Conservation (phyloP, 2,329 filamentous ascomycete species). For the Rhynchosporium secalis region DNA sequence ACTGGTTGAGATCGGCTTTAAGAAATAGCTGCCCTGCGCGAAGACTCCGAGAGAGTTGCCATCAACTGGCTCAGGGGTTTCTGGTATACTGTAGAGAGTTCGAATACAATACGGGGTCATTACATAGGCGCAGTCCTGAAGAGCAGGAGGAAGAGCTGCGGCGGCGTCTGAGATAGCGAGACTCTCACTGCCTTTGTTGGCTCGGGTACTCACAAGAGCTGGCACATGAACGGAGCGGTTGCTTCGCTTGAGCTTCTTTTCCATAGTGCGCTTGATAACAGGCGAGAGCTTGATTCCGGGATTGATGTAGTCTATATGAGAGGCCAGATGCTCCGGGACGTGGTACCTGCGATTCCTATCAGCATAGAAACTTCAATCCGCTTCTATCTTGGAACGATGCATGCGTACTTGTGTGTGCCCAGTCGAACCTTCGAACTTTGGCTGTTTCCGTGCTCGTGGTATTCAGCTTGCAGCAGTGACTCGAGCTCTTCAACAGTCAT, state of each 20-base stretch:
- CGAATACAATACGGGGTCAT: conserved; percentile 41
- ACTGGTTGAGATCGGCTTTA: conserved; percentile 26
- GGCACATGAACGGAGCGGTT: conserved; percentile 18
- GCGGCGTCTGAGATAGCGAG: conserved; percentile 10
- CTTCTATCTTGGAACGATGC: conserved; percentile 36
- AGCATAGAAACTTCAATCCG: conserved; percentile 46
- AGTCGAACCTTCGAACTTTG: conserved; percentile 54
- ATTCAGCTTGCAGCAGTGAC: conserved; percentile 51
- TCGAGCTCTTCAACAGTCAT: conserved; percentile 53
- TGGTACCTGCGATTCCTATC: conserved; percentile 39
- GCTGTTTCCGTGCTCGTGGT: conserved; percentile 52
- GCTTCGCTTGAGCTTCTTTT: conserved; percentile 22
- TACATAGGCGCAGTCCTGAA: conserved; percentile 34
- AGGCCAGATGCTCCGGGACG: conserved; percentile 54
- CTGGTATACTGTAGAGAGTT: conserved; percentile 43
- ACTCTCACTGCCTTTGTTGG: not conserved
- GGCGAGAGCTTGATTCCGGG: conserved; percentile 58
- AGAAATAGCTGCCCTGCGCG: conserved; percentile 25
- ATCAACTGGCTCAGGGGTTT: conserved; percentile 38
- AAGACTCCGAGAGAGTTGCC: conserved; percentile 29
- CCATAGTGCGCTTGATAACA: conserved; percentile 37
- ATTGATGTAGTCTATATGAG: conserved; percentile 59
- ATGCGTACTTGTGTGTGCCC: conserved; percentile 46
- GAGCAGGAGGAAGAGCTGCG: conserved; percentile 17
- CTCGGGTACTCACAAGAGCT: conserved; percentile 8